Base-by-base conservation (phyloP, 2,329 filamentous ascomycete genomes). In the Ophiocordyceps sinensis region DNA sequence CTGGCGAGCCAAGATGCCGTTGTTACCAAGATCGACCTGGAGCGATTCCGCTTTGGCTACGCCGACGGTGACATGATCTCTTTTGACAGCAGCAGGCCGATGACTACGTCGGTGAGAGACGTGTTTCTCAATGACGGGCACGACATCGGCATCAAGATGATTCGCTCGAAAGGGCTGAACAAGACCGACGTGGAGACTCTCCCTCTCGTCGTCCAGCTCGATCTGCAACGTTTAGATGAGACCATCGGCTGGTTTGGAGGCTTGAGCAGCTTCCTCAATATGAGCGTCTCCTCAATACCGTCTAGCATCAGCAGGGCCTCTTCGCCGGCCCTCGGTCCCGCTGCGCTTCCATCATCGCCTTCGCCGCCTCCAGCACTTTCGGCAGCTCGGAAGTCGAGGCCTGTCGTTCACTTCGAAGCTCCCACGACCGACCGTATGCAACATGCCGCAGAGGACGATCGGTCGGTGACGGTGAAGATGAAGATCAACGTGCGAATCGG, bases 211-310 rank as follows among this genome's bases (percentile, higher is more conserved):
- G 58, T 94, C 10, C 74, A 79, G 43, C 62, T 96, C 34, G 85
- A 96, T 54, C 64, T 95, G 14, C 79, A 82, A 47, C 75, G 76
- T 42, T 64, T 96, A 19, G 91, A 96, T 50, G 87, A 94, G 51
- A 85, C 85, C 0, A 78, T 96, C 44, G 77, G 77, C 42, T 86
- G 85, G 70, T 88, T 95, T 60, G 91, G 91, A 30, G 91, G 91
- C 0, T 66, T 98, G 36, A 94, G 88, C 57, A 86, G 87, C 48
- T 82, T 98, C 40, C 66, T 98, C 36, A 93, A 91, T 51, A 75
- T 95, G 57, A 85, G 87, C 46, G 83, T 75, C 44, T 94, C 89
- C 44, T 94, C 89, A 0, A 82, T 94, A 47, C 77, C 81, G 11
- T 87, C 84, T 26, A 9, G 23, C 23, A 26, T 26, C 23, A 26